Evolutionary conservation across 306 rosid genomes (phyloP).

Genomic region (Inga leiocalycina): DNA sequence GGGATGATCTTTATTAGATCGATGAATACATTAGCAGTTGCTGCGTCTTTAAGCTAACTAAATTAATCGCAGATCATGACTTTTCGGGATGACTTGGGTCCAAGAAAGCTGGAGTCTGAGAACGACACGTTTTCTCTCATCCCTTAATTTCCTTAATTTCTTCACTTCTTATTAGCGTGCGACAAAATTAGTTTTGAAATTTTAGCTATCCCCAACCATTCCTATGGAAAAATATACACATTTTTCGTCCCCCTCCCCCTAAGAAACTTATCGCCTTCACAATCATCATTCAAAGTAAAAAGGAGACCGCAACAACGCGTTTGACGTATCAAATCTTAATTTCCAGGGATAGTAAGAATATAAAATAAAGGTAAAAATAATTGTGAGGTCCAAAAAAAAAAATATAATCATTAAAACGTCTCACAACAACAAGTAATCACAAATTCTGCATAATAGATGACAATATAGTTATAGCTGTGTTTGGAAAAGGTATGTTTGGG

Average conservation of each 20-base stretch:
- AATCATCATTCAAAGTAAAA: not conserved
- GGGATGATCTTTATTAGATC: not conserved
- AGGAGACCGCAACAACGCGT: not conserved
- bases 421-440: too few species aligned
- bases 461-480: too few species aligned
- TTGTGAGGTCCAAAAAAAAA: too few species aligned
- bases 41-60: constrained; percentile 31
- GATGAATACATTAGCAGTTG: constrained; percentile 24
- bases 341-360: not conserved
- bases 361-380: not conserved
- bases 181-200: constrained; percentile 24
- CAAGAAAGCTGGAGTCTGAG: constrained; percentile 53
- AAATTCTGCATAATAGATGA: too few species aligned
- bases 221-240: not conserved
- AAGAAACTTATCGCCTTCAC: not conserved
- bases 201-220: constrained; percentile 35
- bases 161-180: constrained; percentile 1
- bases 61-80: constrained; percentile 3
- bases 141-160: not conserved
- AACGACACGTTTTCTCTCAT: constrained; percentile 4
- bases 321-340: not conserved
- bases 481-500: too few species aligned
- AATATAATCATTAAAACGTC: too few species aligned
- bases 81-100: constrained; percentile 34
- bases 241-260: constrained; percentile 14